Conservation (phyloP, 768 basidiomycete genomes). For the Boletus reticuloceps region DNA sequence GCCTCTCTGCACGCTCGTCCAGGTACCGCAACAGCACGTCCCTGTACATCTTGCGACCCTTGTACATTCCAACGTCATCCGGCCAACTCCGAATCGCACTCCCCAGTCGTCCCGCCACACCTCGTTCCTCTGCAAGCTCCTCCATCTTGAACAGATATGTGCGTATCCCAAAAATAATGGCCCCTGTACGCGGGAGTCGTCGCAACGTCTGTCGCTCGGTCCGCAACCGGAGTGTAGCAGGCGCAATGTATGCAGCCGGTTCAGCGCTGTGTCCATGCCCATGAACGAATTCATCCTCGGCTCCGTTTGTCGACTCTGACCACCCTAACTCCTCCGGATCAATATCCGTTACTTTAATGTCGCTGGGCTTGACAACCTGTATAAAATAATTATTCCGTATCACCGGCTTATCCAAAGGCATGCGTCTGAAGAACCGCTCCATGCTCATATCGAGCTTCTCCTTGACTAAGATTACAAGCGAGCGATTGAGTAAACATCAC, state of each 20-base stretch:
- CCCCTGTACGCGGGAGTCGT: conserved; percentile 60
- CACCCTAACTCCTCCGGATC: conserved; percentile 70
- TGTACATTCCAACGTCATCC: conserved; percentile 45
- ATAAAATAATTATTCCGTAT: conserved; percentile 65
- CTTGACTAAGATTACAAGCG: conserved; percentile 40
- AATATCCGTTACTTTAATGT: conserved; percentile 16
- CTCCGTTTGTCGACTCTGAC: conserved; percentile 52
- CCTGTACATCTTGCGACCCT: conserved; percentile 26
- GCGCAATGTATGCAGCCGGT: conserved; percentile 22
- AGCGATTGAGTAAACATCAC: neutral
- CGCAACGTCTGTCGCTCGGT: conserved; percentile 67
- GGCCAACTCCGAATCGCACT: conserved; percentile 67
- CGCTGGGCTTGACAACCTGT: conserved; percentile 36
- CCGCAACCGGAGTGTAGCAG: conserved; percentile 51
- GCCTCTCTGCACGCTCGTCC: conserved; percentile 11
- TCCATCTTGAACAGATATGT: conserved; percentile 59
- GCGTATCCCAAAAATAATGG: conserved; percentile 66
- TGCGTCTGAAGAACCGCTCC: conserved; percentile 66
- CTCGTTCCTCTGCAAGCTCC: conserved; percentile 49
- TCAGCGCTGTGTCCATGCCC: conserved; percentile 27
- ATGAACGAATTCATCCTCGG: conserved; percentile 45
- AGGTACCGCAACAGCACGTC: conserved; percentile 18
- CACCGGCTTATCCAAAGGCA: conserved; percentile 67
- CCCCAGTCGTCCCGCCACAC: conserved; percentile 59
- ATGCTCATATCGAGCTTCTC: conserved; percentile 63